Evolutionary conservation across 2,329 filamentous ascomycete species (phyloP), one percentile per base, ranked within the genome.

Genomic region (Fusarium beomiforme): DNA sequence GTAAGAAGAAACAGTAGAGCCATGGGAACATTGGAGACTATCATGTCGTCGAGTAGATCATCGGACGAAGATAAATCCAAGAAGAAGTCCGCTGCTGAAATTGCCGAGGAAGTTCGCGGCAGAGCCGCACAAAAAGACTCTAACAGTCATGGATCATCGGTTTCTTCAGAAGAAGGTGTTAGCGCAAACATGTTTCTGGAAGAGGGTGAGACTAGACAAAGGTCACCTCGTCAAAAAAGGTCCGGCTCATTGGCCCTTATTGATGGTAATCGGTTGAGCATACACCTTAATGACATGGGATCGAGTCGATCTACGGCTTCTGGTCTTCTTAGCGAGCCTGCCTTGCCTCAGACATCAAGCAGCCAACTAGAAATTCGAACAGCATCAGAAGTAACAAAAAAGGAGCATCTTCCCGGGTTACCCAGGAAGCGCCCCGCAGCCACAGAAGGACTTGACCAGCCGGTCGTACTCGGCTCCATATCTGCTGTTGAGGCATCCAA

Each of bases 1-100:
- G 78, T 78, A 3, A 81, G 86, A 41, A 81, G 85, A 43, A 84
- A 83, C 57, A 89, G 86, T 64, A 82, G 83, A 26, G 89, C 89
- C 8, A 88, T 90, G 77, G 88, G 88, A 6, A 91, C 88, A 2
- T 79, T 91, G 7, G 89, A 91, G 74, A 91, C 89, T 1, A 91
- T 91, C 75, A 91, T 91, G 83, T 90, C 88, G 26, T 89, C 88
- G 1, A 91, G 89, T 66, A 85, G 88, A 29, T 91, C 89, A 3
- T 90, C 89, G 0, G 88, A 90, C 26, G 89, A 91, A 69, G 89
- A 90, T 43, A 86, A 85, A 71, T 82, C 85, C n/a, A 88, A 85
- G 71, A 90, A 88, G 78, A 89, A 87, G 75, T 83, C 88, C 2
- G 89, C 88, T 1, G 82, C 85, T 3, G 87, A 89, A 61, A 81